Percentiles rank a stretch among this genome's conserved stretches.
Evolutionary conservation across 2,329 filamentous ascomycete species (phyloP).

Genomic region (Aspergillus pseudoterreus): DNA sequence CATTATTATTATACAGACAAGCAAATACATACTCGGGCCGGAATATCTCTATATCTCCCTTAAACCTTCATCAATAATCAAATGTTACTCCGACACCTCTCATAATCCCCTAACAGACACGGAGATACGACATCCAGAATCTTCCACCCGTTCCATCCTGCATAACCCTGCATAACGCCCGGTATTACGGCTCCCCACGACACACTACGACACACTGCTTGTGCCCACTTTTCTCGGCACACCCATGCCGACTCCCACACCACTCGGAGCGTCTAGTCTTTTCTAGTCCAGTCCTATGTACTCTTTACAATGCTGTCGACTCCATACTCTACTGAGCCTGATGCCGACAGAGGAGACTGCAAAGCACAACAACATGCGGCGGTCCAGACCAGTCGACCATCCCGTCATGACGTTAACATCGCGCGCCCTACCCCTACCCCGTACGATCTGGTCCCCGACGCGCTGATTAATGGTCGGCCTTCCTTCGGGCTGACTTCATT

Average conservation of each 20-base stretch:
- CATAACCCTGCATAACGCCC: constrained; percentile 6
- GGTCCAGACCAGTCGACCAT: no score
- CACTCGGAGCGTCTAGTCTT: constrained; percentile 4
- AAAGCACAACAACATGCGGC: no score
- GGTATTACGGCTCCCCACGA: background rate
- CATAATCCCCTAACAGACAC: no score
- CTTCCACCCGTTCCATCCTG: background rate
- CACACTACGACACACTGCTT: background rate
- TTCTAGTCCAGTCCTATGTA: background rate
- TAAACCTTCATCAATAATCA: no score
- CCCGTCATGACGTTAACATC: background rate
- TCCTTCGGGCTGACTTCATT: constrained; percentile 3
- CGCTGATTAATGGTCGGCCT: background rate
- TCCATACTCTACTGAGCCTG: no score
- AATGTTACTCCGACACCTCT: no score
- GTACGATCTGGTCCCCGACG: no score
- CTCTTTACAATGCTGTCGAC: no score
- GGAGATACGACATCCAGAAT: background rate
- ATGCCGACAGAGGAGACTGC: no score
- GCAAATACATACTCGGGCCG: background rate
- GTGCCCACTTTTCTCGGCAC: constrained; percentile 12
- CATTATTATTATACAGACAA: background rate
- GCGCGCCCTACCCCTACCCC: no score
- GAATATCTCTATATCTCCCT: background rate
- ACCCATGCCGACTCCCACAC: constrained; percentile 11